Evolutionary conservation across 345 rosid genomes (phyloP), one percentile per base, ranked within the genome.

Genomic region (Crucihimalaya himalaica): DNA sequence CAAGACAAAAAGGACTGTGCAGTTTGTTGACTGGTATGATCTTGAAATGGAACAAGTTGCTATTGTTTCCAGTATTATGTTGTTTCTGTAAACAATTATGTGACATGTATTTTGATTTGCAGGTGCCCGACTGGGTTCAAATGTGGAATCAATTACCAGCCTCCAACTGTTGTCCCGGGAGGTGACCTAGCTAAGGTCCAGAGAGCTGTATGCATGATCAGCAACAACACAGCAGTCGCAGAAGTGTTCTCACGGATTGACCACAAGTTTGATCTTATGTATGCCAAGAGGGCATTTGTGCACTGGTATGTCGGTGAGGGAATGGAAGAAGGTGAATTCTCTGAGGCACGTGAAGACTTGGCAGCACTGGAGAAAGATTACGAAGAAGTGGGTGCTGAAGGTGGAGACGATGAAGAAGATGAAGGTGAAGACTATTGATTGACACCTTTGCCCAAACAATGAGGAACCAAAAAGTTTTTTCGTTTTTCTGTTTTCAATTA

Each of bases 301-400:
- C 91, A 87, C 81, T 87, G 91, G 91, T 87, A 87, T 10, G 91
- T 85, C 0, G 91, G 91, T 70, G 91, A 83, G 57, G 91, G 91
- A 34, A 87, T 87, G 91, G 88, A 87, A 75, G 91, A 87, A 79
- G 91, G 91, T 40, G 91, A 87, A 28, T 87, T 87, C 80, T 87
- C 91, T 0, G 91, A 87, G 81, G 91, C 91, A 1, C 86, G 88
- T 40, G 91, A 87, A 51, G 91, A 87, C 77, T 79, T 86, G 72
- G 81, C 81, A 0, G 81, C 81, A 6, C n/a, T 78, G 47, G 81
- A 78, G 74, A 79, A 79, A 74, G 79, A 87, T 74, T 85, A 87
- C 2, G 91, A 87, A 71, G 91, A 87, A 74, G 91, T 85, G 4
- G 91, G 88, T 18, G 87, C 87, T 13, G 90, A 84, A 78, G 85